phyloP scores from a whole-genome alignment of 1,284 basidiomycete species.

The Somion occarium region DNA sequence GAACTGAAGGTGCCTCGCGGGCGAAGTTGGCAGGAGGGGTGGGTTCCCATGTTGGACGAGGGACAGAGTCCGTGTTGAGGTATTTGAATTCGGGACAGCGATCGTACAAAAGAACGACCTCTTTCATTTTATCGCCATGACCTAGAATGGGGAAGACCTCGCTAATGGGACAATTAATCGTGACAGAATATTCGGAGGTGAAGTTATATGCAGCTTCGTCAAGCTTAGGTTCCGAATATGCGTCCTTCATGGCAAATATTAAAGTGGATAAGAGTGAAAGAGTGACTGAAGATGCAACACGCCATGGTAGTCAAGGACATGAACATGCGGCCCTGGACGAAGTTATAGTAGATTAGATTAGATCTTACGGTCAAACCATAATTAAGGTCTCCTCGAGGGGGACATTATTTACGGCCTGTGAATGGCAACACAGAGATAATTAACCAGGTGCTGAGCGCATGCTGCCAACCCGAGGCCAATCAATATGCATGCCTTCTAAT shows the following conservation, averaged over 20 bases:
- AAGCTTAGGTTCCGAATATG: not conserved
- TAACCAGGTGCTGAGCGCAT: too few species aligned
- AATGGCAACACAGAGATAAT: too few species aligned
- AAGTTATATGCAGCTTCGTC: constrained; percentile 1
- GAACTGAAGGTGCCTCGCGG: not conserved
- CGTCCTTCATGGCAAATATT: not conserved
- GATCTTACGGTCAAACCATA: too few species aligned
- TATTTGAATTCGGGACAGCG: constrained; percentile 3
- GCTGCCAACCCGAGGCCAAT: too few species aligned
- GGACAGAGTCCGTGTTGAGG: not conserved
- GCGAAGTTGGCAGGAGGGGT: not conserved
- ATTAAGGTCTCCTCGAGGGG: too few species aligned
- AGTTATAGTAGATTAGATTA: too few species aligned
- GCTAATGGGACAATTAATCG: constrained; percentile 1
- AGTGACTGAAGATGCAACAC: too few species aligned
- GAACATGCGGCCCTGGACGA: too few species aligned
- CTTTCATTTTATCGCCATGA: constrained; percentile 1
- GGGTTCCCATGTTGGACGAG: not conserved
- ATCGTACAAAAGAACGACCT: constrained; percentile 5
- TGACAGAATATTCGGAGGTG: constrained; percentile 6
- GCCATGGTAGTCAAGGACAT: too few species aligned
- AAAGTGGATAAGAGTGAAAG: not conserved
- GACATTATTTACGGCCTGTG: too few species aligned
- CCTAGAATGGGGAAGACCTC: constrained; percentile 4
- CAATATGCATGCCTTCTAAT: too few species aligned